These are phyloP conservation scores for Vigna hirtella DNA, from an alignment of 306 rosid species.

Conservation along the genomic window DNA sequence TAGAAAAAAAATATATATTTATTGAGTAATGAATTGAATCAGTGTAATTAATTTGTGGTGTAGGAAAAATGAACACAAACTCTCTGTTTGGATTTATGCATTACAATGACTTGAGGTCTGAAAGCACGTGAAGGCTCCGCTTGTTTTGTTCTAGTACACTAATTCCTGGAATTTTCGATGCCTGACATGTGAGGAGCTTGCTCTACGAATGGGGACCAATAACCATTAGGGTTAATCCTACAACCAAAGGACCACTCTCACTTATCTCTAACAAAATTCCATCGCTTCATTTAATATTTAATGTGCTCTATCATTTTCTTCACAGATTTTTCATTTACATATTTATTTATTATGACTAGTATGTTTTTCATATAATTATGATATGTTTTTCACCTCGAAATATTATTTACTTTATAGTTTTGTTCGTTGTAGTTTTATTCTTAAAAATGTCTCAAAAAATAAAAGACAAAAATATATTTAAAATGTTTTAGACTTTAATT, in stretches of 20 bases:
- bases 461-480: too few species aligned
- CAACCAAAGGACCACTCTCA: neutral
- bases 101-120: slow-evolving; percentile 10
- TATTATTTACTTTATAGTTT: too few species aligned
- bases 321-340: neutral
- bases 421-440: too few species aligned
- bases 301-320: neutral
- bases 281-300: neutral
- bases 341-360: too few species aligned
- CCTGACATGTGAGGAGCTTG: neutral
- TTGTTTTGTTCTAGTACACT: neutral
- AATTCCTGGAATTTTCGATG: slow-evolving; percentile 37
- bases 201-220: too few species aligned
- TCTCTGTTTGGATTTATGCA: slow-evolving; percentile 24
- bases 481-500: too few species aligned
- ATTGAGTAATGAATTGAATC: too few species aligned
- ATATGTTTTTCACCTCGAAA: too few species aligned
- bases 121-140: neutral
- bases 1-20: too few species aligned
- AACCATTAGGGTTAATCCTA: too few species aligned
- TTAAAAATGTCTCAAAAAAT: too few species aligned
- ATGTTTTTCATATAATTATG: too few species aligned
- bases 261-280: neutral
- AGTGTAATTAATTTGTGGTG: slow-evolving; percentile 1
- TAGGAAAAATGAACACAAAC: neutral